phyloP scores from a whole-genome alignment of 495 filamentous ascomycete genomes.

The Viridothelium virens region DNA sequence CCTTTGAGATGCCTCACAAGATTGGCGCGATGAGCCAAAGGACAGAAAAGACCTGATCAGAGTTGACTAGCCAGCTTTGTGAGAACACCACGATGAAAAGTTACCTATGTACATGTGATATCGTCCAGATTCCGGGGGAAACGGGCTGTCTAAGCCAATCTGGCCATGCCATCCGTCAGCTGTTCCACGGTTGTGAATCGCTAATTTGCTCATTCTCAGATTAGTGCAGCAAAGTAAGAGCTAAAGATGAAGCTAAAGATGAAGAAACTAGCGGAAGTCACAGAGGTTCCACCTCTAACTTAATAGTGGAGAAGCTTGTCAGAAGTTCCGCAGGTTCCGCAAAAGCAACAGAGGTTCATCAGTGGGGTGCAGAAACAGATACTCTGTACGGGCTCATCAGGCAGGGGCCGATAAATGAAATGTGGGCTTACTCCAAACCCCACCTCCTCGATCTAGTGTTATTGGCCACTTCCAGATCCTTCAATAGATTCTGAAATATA shows the following conservation, averaged over 20 bases:
- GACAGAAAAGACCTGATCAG: conserved; percentile 45
- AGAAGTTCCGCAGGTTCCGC: too few relatives aligned
- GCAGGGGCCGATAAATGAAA: too few relatives aligned
- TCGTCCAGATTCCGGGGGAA: conserved; percentile 32
- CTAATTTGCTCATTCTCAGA: background rate
- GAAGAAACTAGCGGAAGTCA: background rate
- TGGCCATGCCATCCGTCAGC: conserved; percentile 41
- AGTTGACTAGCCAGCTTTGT: background rate
- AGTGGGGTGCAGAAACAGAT: too few relatives aligned
- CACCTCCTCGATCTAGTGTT: too few relatives aligned
- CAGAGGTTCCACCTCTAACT: too few relatives aligned
- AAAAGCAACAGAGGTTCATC: too few relatives aligned
- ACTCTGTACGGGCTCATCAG: too few relatives aligned
- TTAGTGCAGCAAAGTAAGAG: background rate
- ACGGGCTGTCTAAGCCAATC: conserved; percentile 31
- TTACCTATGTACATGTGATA: conserved; percentile 37
- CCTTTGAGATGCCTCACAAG: conserved; percentile 34
- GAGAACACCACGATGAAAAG: background rate
- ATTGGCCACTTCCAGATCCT: too few relatives aligned
- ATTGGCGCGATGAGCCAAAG: conserved; percentile 45
- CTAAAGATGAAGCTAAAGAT: background rate
- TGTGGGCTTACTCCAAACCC: too few relatives aligned
- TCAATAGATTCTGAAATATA: too few relatives aligned
- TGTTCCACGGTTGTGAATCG: conserved; percentile 23
- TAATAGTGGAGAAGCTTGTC: too few relatives aligned